Conservation (phyloP, 2,329 filamentous ascomycete species). For the Zymoseptoria passerinii region DNA sequence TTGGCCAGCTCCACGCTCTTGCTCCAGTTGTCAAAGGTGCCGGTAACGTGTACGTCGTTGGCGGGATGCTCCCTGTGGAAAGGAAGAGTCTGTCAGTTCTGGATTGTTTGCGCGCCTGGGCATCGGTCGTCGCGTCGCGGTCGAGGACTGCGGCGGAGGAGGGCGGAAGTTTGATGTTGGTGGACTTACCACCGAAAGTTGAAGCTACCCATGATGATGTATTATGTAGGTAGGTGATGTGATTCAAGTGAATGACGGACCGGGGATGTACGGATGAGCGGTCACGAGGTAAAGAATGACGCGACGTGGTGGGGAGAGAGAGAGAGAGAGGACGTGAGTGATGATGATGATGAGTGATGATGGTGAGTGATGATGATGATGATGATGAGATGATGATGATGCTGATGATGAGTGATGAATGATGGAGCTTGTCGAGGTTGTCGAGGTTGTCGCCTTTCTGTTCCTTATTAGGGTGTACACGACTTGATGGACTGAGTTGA, state of each 20-base stretch:
- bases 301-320: not conserved
- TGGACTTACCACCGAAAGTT: conserved; percentile 60
- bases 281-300: conserved; percentile 3
- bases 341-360: not conserved
- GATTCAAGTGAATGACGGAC: not conserved
- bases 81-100: conserved; percentile 8
- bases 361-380: too few species aligned
- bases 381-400: too few species aligned
- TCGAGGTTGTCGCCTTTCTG: not conserved
- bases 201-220: conserved; percentile 53
- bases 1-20: conserved; percentile 79
- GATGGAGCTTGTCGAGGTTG: not conserved
- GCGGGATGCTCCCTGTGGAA: conserved; percentile 68
- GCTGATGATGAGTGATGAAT: not conserved
- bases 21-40: conserved; percentile 89
- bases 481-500: not conserved
- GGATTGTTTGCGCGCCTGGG: conserved; percentile 12
- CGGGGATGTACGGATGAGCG: not conserved
- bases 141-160: not conserved
- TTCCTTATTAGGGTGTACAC: too few species aligned
- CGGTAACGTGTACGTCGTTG: conserved; percentile 85
- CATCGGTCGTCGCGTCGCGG: conserved; percentile 5
- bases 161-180: not conserved
- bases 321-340: not conserved
- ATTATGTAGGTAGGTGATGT: not conserved